Base-by-base conservation (phyloP, 2,329 filamentous ascomycete species). In the Clathrospora elynae region DNA sequence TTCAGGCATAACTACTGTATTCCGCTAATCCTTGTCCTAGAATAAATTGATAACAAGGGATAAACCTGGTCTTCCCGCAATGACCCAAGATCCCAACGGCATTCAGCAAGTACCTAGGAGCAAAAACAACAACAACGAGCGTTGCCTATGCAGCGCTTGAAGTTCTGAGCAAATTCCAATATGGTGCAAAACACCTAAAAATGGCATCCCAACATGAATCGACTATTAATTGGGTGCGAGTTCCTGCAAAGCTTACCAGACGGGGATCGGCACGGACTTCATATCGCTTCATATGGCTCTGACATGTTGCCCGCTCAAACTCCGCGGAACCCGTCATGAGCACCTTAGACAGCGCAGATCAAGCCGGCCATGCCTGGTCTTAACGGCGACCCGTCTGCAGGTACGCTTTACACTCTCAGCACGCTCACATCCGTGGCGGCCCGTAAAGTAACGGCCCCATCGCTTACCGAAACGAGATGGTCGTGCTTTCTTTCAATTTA, bases 321-420 rank as follows among this genome's bases (percentile, higher is more conserved):
- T 51, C 28, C 56, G 43, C 60, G 53, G 59, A 53, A 42, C 55
- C 53, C 49, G 37, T 47, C 35, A 46, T 47, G 43, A 48, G 30
- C 42, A 47, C 32, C 41, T 33, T 35, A 42, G 24, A 36, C 35
- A 42, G 46, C 50, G 43, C 49, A 49, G 22, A 32, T 49, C 46
- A 46, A 54, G 45, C 40, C 48, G 51, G 41, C 40, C 51, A 46
- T 47, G 40, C 40, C 42, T 47, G 32, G 35, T 35, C 17, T 38
- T 40, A 49, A 51, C 53, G 49, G 55, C 45, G 37, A 32, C 38
- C 37, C 22, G 35, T 38, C 55, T 66, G 60, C 58, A 64, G 61
- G 58, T 63, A 62, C 59, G 50, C 46, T 36, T 46, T 42, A 16
- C 49, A 46, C 44, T 42, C 33, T 41, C 23, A 22, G 35, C 23